Percentiles rank a stretch among this genome's conserved stretches.
phyloP scores from a whole-genome alignment of 2,329 filamentous ascomycete species.

The Venturia oleaginea region DNA sequence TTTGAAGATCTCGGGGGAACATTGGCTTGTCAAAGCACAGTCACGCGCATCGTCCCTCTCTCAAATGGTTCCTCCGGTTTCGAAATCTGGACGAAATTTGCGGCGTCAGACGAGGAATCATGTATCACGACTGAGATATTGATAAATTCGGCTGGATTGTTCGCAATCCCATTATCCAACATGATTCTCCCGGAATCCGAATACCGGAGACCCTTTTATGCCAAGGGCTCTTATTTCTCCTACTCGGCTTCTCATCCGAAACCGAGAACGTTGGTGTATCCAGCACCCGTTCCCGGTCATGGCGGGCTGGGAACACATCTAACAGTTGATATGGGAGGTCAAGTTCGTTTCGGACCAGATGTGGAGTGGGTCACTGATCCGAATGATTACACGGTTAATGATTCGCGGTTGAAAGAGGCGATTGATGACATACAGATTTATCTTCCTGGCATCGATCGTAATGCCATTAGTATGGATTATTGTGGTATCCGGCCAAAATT shows the following conservation, averaged over 20 bases:
- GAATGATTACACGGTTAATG: slow-evolving; percentile 59
- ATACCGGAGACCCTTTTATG: slow-evolving; percentile 61
- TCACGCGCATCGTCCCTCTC: slow-evolving; percentile 51
- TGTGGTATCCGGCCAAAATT: slow-evolving; percentile 88
- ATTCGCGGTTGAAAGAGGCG: slow-evolving; percentile 54
- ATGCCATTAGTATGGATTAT: slow-evolving; percentile 68
- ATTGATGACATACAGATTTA: slow-evolving; percentile 69
- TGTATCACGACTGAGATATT: slow-evolving; percentile 64
- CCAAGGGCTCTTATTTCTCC: slow-evolving; percentile 93
- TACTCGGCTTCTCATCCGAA: slow-evolving; percentile 59
- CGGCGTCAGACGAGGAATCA: slow-evolving; percentile 30
- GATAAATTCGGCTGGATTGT: slow-evolving; percentile 79
- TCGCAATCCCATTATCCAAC: slow-evolving; percentile 69
- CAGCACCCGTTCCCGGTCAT: slow-evolving; percentile 70
- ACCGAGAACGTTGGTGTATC: slow-evolving; percentile 73
- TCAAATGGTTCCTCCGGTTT: slow-evolving; percentile 54
- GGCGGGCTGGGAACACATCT: slow-evolving; percentile 88
- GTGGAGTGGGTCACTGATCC: slow-evolving; percentile 81
- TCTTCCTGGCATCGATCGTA: slow-evolving; percentile 61
- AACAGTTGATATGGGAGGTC: slow-evolving; percentile 77
- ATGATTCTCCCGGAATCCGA: slow-evolving; percentile 56
- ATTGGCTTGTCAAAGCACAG: slow-evolving; percentile 58
- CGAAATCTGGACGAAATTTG: slow-evolving; percentile 48
- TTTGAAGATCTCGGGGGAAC: slow-evolving; percentile 72
- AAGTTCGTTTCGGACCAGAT: slow-evolving; percentile 86